Base-by-base conservation (phyloP, 2,329 filamentous ascomycete genomes). In the Pseudogymnoascus pannorum region DNA sequence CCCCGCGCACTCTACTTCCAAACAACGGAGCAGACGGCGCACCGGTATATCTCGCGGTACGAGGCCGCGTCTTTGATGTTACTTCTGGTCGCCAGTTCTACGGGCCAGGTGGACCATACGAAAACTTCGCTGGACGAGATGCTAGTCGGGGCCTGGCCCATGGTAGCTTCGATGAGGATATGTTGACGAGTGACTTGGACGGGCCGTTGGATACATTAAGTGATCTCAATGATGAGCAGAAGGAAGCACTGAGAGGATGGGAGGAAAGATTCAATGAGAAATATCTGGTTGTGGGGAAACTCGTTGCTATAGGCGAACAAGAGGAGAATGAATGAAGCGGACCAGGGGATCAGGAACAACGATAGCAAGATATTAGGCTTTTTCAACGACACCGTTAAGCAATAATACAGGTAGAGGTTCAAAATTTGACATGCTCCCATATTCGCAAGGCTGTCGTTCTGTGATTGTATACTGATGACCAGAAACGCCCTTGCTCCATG, bases 81-180 rank as follows among this genome's bases (percentile, higher is more conserved):
- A 86, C 87, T 0, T 78, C 86, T 12, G 93, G 94, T 22, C 85
- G 88, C 71, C 92, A 95, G 78, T 97, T 97, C 75, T 99, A 99
- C 77, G 94, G 94, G 3, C 94, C 94, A 18, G 92, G 92, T 11
- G 93, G 93, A 0, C 92, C 93, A 1, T 99, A 99, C 75, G 87
- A 87, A 74, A 97, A 97, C 78, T 99, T 99, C 72, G 94, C 94
- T 0, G 94, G 94, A 0, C 81, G 92, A 38, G 94, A 99, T 75
- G 94, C 94, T 18, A 91, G 85, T 66, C 83, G 93, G 59, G 94
- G 94, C 1, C 77, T 99, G 63, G 93, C 94, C 1, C 90, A 85
- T 74, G 91, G 92, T 63, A 96, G 91, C 77, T 97, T 99, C 74
- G 94, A 97, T 72, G 85, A 90, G 79, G 89, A 92, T 5, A 96